Percentiles rank a stretch among this genome's conserved stretches.
phyloP scores from a whole-genome alignment of 2,329 filamentous ascomycete genomes.

The Exophiala sp. region DNA sequence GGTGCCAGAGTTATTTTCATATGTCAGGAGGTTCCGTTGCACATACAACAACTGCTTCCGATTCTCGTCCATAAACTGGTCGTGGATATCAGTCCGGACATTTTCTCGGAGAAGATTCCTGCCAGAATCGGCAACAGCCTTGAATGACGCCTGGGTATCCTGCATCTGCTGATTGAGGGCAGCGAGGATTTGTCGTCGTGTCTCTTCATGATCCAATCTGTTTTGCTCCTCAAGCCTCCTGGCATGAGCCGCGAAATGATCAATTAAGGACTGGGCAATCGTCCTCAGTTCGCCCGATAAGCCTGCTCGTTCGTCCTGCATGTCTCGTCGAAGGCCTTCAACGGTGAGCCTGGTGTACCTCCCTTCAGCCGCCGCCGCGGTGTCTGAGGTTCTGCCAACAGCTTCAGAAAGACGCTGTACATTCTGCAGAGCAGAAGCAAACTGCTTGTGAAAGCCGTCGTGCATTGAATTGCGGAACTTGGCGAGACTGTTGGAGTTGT shows the following conservation, averaged over 20 bases:
- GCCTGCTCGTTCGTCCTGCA: neutral
- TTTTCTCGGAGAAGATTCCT: neutral
- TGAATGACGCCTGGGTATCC: neutral
- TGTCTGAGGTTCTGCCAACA: neutral
- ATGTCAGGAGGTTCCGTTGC: neutral
- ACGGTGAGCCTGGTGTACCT: neutral
- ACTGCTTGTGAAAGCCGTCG: constrained; percentile 1
- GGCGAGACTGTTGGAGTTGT: neutral
- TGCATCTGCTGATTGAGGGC: neutral
- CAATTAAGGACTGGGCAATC: neutral
- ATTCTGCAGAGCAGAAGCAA: neutral
- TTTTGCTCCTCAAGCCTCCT: neutral
- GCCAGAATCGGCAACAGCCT: neutral
- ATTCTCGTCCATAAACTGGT: neutral
- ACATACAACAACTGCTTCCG: neutral
- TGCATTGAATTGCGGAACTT: constrained; percentile 1
- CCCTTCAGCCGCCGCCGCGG: neutral
- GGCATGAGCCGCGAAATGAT: constrained; percentile 1
- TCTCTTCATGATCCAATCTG: constrained; percentile 4
- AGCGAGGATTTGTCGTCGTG: neutral
- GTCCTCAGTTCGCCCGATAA: neutral
- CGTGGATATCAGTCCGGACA: neutral
- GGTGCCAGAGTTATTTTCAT: too few species aligned
- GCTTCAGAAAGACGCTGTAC: neutral
- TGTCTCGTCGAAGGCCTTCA: neutral